Conservation (phyloP, 2,329 filamentous ascomycete genomes). For the Sarocladiaceae sp. region DNA sequence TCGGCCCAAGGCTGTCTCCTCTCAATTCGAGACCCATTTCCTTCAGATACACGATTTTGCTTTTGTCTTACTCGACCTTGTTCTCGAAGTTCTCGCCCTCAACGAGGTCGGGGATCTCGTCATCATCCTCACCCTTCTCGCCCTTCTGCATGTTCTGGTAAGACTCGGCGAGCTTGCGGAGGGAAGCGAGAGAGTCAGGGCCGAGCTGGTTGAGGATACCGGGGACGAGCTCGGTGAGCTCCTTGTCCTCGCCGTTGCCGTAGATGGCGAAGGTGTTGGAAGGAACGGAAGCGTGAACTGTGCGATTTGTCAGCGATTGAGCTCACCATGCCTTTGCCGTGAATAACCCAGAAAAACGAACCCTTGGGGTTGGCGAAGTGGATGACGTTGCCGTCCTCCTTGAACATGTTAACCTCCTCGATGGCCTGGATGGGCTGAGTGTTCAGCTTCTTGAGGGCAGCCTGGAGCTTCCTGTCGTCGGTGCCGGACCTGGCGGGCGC, state of each 20-base stretch:
- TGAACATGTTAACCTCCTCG: conserved; percentile 99
- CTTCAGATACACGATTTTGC: background rate
- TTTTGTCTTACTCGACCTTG: conserved; percentile 81
- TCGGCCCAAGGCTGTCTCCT: background rate
- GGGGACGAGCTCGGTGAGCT: conserved; percentile 98
- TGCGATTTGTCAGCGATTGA: conserved; percentile 12
- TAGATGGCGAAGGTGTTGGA: conserved; percentile 99
- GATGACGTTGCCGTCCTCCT: conserved; percentile 99
- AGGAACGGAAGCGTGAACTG: conserved; percentile 95
- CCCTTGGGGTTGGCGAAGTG: conserved; percentile 98
- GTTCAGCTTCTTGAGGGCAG: conserved; percentile 97
- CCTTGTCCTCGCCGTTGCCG: conserved; percentile 98
- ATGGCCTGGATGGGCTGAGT: conserved; percentile 99
- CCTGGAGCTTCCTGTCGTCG: conserved; percentile 99
- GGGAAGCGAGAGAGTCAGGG: conserved; percentile 93
- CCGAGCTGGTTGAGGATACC: conserved; percentile 99
- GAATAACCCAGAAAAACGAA: conserved; percentile 41
- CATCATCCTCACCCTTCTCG: conserved; percentile 77
- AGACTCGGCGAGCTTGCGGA: conserved; percentile 97
- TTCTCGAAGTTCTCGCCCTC: conserved; percentile 97
- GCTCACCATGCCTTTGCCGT: background rate
- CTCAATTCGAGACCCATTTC: conserved; percentile 8
- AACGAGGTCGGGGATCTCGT: conserved; percentile 96
- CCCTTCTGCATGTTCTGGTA: conserved; percentile 99
- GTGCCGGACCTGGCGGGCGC: conserved; percentile 86